A percentile compares a stretch with the other conserved stretches of the same genome.
phyloP scores from a whole-genome alignment of 148 eudicot genomes.

The Selenicereus undatus region DNA sequence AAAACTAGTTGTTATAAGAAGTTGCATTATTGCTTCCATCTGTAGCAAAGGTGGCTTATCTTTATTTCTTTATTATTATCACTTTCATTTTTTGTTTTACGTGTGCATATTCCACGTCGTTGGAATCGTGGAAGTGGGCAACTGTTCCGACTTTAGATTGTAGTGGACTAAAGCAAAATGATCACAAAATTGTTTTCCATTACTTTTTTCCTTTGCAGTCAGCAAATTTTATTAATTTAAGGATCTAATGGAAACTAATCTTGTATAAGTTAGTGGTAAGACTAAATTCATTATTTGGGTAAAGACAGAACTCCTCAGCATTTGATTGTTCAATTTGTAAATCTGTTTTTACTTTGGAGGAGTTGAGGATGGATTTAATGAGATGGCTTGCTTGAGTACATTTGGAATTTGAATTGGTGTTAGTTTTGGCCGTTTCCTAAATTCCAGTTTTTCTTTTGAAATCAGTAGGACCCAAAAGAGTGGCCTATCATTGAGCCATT shows the following conservation, averaged over 20 bases:
- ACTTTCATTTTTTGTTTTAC: neutral
- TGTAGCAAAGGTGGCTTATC: neutral
- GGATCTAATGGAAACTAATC: neutral
- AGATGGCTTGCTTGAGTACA: neutral
- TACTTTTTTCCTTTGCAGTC: neutral
- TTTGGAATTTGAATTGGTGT: neutral
- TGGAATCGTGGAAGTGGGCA: neutral
- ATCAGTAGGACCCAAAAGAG: constrained; percentile 74
- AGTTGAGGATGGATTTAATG: neutral
- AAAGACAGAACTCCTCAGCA: neutral
- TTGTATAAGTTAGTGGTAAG: neutral
- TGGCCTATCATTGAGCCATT: constrained; percentile 94
- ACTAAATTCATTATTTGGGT: neutral
- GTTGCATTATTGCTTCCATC: neutral
- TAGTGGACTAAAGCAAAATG: neutral
- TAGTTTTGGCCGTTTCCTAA: constrained; percentile 13
- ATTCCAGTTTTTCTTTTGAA: constrained; percentile 24
- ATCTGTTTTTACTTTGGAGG: neutral
- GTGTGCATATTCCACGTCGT: neutral
- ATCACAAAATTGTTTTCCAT: neutral
- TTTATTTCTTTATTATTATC: no score
- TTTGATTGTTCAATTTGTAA: neutral
- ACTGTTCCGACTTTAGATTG: neutral
- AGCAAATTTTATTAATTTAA: neutral
- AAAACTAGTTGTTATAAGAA: neutral